Base-by-base conservation (phyloP, 371 early-diverging fungal genomes). In the Actinomortierella wolfii region DNA sequence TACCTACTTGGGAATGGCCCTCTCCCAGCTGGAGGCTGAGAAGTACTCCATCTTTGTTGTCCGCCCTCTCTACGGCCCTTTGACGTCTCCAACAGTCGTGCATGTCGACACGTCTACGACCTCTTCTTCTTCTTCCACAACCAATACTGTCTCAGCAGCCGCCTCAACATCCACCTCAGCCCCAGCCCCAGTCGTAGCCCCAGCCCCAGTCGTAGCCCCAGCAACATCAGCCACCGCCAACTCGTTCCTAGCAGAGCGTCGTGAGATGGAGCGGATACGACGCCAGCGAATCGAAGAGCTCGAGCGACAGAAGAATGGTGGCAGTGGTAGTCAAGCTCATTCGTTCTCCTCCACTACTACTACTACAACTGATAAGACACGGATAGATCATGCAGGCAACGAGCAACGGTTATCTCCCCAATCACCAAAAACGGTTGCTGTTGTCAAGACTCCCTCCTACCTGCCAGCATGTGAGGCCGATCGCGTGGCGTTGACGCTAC, bases 21-120 rank as follows among this genome's bases (percentile, higher is more conserved):
- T 92, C 7, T 79, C 80, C 15, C 89, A 89, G 55, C 77, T 90
- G 17, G 78, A 89, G 52, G 68, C 61, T n/a, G 90, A 89, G 51
- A 87, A 87, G 23, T 83, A 81, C 61, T 80, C 79, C 0, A 68
- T 82, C 42, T 83, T 83, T 67, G 77, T 80, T 9, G 55, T 63
- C 24, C 64, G 71, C 3, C 56, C 65, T 1, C 52, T 70, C 4
- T 34, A 24, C 2, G 39, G 20, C 1, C 49, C 58, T 1, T 6
- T 53, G 20, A 7, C 34, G n/a, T 2, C 59, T 17, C 21, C 45
- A 45, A 6, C 3, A 45, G 21, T 21, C 5, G 15, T 21, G 8
- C 45, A 45, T 20, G 51, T 50, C 21, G 15, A 25, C 15, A 23
- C 51, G 6, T 6, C 45, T 2, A 17, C 41, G 42, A 29, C n/a